A percentile compares a stretch with the other conserved stretches of the same genome.
phyloP scores from a whole-genome alignment of 2,329 filamentous ascomycete species.

The Ceratocystis papillata region DNA sequence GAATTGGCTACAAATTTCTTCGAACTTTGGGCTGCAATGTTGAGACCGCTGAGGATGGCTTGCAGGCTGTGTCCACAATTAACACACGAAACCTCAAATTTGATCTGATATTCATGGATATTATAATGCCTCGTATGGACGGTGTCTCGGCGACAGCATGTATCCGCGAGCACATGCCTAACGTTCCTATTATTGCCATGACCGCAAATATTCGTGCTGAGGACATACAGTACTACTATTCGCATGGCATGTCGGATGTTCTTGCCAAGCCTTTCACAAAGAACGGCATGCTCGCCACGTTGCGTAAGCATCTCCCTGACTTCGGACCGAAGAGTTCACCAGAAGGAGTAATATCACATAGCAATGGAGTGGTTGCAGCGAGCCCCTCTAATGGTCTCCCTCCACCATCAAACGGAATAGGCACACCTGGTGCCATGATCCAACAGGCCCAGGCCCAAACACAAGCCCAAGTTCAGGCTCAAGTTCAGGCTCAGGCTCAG shows the following conservation, averaged over 20 bases:
- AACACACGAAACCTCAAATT: constrained; percentile 42
- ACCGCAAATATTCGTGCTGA: constrained; percentile 95
- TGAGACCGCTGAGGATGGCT: constrained; percentile 68
- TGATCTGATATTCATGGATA: constrained; percentile 74
- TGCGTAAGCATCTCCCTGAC: constrained; percentile 81
- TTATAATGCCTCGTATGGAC: constrained; percentile 95
- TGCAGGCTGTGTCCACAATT: constrained; percentile 84
- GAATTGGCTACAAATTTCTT: constrained; percentile 58
- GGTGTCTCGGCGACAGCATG: constrained; percentile 90
- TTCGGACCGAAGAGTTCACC: constrained; percentile 33
- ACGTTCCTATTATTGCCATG: constrained; percentile 91
- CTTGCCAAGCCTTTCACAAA: constrained; percentile 93
- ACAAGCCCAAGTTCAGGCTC: constrained; percentile 8
- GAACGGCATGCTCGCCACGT: constrained; percentile 69
- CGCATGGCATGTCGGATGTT: constrained; percentile 98
- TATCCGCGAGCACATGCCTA: constrained; percentile 74
- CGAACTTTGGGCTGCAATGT: constrained; percentile 55
- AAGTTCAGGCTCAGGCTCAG: constrained; percentile 1
- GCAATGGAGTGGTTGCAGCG: constrained; percentile 7
- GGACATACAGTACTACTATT: constrained; percentile 94
- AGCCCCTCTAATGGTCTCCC: constrained; percentile 4
- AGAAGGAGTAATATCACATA: constrained; percentile 10
- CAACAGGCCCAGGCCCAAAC: constrained; percentile 7
- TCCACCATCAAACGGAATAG: constrained; percentile 14
- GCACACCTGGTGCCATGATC: constrained; percentile 11